A percentile compares a stretch with the other conserved stretches of the same genome.
Evolutionary conservation across 2,329 filamentous ascomycete species (phyloP).

Genomic region (Phaeosphaeriaceae sp.): DNA sequence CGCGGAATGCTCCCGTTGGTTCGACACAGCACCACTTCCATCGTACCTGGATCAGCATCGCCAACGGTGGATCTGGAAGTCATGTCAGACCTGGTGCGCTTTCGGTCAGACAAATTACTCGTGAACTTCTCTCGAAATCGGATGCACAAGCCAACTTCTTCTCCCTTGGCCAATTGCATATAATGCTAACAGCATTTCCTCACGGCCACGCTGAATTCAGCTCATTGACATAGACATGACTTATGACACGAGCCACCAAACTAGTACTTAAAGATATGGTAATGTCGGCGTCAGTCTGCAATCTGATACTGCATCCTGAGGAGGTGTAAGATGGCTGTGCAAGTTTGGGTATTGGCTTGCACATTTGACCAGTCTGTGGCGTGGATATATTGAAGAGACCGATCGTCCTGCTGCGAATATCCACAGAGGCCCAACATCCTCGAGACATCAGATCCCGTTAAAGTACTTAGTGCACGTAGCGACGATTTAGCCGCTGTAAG

Average conservation of each 20-base stretch:
- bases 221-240: too few species aligned
- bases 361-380: too few species aligned
- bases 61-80: not conserved
- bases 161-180: not conserved
- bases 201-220: not conserved
- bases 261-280: too few species aligned
- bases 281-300: too few species aligned
- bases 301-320: too few species aligned
- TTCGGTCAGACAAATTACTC: not conserved
- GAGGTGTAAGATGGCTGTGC: too few species aligned
- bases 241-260: too few species aligned
- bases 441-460: not conserved
- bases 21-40: slow-evolving; percentile 2
- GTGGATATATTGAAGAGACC: too few species aligned
- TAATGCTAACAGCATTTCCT: not conserved
- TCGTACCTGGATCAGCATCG: not conserved
- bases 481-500: not conserved
- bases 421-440: not conserved
- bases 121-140: not conserved
- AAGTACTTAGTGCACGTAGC: not conserved
- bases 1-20: slow-evolving; percentile 11
- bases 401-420: not conserved
- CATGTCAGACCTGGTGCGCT: too few species aligned
- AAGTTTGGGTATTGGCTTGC: too few species aligned
- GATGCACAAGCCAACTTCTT: not conserved